A percentile compares a stretch with the other conserved stretches of the same genome.
These are phyloP conservation scores for Ramaria rubella DNA, from an alignment of 768 basidiomycete species.

Conservation along the genomic window DNA sequence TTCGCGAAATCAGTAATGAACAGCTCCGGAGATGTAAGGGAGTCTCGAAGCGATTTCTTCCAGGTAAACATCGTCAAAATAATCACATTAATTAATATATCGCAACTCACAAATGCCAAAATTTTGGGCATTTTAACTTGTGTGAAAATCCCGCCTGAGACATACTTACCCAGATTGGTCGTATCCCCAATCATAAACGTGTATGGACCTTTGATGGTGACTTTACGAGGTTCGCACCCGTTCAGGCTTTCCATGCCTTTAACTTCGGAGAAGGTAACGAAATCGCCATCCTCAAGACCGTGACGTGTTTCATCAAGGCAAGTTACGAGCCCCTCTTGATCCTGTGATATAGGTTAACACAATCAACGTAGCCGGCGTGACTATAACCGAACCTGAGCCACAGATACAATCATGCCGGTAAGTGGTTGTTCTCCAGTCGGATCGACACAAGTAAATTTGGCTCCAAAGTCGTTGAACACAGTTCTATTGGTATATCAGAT, in stretches of 20 bases:
- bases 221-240: slow-evolving; percentile 83
- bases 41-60: slow-evolving; percentile 91
- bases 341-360: no score
- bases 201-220: slow-evolving; percentile 93
- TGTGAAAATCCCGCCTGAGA: slow-evolving; percentile 87
- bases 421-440: slow-evolving; percentile 96
- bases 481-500: slow-evolving; percentile 42
- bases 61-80: not conserved
- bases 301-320: slow-evolving; percentile 96
- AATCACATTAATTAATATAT: not conserved
- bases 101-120: slow-evolving; percentile 74
- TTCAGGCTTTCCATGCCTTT: slow-evolving; percentile 93
- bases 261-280: slow-evolving; percentile 92
- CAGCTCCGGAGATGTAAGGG: slow-evolving; percentile 71
- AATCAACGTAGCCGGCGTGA: no score
- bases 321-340: slow-evolving; percentile 86
- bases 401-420: slow-evolving; percentile 90
- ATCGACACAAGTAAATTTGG: slow-evolving; percentile 92
- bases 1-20: slow-evolving; percentile 97
- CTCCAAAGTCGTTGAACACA: slow-evolving; percentile 94
- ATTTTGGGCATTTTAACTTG: slow-evolving; percentile 99
- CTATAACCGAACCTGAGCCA: slow-evolving; percentile 62
- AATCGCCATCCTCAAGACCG: slow-evolving; percentile 98
- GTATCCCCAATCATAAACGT: slow-evolving; percentile 97
- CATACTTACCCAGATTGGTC: slow-evolving; percentile 66